These are phyloP conservation scores for Platanus orientalis DNA, from an alignment of 164 flowering plant genomes.

Conservation along the genomic window DNA sequence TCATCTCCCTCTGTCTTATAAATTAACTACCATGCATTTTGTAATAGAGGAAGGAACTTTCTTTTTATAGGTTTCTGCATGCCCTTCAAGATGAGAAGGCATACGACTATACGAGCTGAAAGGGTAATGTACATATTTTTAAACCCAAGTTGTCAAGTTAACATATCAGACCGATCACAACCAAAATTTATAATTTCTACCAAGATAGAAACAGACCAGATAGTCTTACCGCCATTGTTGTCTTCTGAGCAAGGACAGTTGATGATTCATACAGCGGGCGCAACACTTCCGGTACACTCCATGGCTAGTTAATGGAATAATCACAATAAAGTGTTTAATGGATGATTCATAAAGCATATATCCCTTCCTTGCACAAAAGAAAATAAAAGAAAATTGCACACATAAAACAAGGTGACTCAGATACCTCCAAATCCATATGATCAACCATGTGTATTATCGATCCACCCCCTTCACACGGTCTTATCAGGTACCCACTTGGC, in stretches of 20 bases:
- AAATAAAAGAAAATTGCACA: neutral
- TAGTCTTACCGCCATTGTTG: conserved; percentile 54
- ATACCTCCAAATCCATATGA: conserved; percentile 94
- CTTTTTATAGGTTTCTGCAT: neutral
- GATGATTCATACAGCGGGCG: conserved; percentile 77
- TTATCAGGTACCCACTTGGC: conserved; percentile 91
- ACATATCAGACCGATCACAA: neutral
- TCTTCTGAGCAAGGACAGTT: conserved; percentile 60
- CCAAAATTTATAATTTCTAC: neutral
- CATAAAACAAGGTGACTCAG: neutral
- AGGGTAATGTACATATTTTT: neutral
- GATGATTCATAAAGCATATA: neutral
- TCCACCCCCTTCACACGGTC: conserved; percentile 99
- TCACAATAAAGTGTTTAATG: neutral
- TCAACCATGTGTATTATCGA: conserved; percentile 94
- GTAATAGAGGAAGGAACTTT: neutral
- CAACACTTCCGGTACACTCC: conserved; percentile 69
- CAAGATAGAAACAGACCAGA: neutral
- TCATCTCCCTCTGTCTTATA: neutral
- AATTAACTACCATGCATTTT: neutral
- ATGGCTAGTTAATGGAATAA: conserved; percentile 29
- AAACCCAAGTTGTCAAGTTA: neutral
- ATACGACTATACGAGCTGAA: too few species aligned
- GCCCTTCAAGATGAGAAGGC: neutral
- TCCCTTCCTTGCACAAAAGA: neutral